These are phyloP conservation scores for Nannochloris sp. DNA, from an alignment of 139 green algal species.

Conservation along the genomic window DNA sequence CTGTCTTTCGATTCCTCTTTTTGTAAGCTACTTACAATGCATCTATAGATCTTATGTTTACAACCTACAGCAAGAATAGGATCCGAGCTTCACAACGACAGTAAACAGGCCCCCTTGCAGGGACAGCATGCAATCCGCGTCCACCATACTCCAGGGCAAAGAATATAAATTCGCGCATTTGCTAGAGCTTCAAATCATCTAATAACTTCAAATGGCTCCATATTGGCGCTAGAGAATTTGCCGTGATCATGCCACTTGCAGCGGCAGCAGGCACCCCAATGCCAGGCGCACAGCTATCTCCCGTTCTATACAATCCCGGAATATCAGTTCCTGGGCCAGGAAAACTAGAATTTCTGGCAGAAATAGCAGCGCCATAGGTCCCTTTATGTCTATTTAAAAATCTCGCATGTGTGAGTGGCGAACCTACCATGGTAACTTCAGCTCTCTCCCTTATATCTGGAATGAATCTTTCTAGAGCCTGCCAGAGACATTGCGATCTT, in stretches of 20 bases:
- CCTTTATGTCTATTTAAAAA: conserved; percentile 75
- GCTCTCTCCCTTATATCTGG: conserved; percentile 63
- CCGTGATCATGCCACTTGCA: conserved; percentile 66
- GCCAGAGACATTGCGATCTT: conserved; percentile 78
- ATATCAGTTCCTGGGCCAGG: conserved; percentile 70
- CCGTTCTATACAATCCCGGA: conserved; percentile 54
- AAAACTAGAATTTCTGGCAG: conserved; percentile 35
- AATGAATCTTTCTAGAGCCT: conserved; percentile 70
- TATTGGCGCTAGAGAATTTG: conserved; percentile 67
- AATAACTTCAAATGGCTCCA: conserved; percentile 62
- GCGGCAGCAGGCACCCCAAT: conserved; percentile 88
- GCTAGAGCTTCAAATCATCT: conserved; percentile 29
- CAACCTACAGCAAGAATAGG: no score
- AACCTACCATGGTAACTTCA: conserved; percentile 67
- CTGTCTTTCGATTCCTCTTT: no score
- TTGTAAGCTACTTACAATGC: no score
- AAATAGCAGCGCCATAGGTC: conserved; percentile 68
- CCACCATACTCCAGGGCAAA: no score
- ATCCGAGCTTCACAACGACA: no score
- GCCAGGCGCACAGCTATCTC: conserved; percentile 76
- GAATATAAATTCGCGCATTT: neutral
- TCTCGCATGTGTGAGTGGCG: conserved; percentile 83
- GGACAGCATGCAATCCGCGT: no score
- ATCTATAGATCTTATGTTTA: no score
- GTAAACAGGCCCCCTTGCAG: no score